Evolutionary conservation across 164 flowering plant genomes (phyloP), one percentile per base, ranked within the genome.

Genomic region (Kingdonia uniflora): DNA sequence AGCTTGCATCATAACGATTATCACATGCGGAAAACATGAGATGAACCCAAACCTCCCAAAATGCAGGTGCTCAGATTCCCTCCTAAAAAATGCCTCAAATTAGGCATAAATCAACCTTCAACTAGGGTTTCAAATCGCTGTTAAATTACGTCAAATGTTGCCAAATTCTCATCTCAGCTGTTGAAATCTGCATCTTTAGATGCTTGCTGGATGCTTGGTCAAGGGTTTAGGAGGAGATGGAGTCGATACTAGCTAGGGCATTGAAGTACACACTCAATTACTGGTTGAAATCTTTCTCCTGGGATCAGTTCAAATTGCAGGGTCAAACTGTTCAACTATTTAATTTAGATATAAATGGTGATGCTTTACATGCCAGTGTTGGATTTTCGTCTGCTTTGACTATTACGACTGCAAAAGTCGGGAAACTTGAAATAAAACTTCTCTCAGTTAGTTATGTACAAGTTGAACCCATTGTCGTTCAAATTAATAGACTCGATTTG

Each of bases 211-310:
- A n/a, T n/a, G n/a, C n/a, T n/a, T n/a, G n/a, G n/a, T n/a, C n/a
- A n/a, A n/a, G n/a, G n/a, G n/a, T n/a, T n/a, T n/a, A n/a, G n/a
- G n/a, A n/a, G n/a, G n/a, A n/a, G n/a, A 91, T 92, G 99, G 96
- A 92, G 74, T 86, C 99, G 61, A 82, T 92, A 17, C 50, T 92
- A 17, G 98, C 94, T 1, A 64, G 77, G 48, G 98, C 98, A 20
- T 61, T 92, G 71, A 95, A 92, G 79, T 92, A 85, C 63, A 92
- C 96, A 40, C 85, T 92, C 62, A 88, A 86, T 77, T 88, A 85
- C 71, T 92, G 96, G 96, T 72, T 92, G 59, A 92, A 84, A 63
- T 92, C 96, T 12, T 92, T 88, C 75, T 63, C 85, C 23, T 79
- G 99, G 63, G 99, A 92, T 50, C 99, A 92, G 84, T 86, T 92